These are phyloP conservation scores for Sporisorium graminicola DNA, from an alignment of 1,284 basidiomycete genomes.

Conservation along the genomic window DNA sequence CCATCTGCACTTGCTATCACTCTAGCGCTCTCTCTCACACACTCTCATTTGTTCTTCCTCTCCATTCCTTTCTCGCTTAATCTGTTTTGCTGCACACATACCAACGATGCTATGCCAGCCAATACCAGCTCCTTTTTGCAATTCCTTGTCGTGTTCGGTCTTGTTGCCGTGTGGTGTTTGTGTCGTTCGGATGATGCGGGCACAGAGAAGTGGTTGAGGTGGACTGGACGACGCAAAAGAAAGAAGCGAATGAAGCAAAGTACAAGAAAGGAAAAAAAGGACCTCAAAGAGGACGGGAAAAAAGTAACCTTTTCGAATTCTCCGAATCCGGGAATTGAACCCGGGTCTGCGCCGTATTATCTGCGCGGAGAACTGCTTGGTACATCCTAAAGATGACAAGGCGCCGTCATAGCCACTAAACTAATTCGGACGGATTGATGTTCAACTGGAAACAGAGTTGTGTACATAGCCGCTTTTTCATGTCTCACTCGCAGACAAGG, in stretches of 20 bases:
- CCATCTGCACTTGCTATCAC: neutral
- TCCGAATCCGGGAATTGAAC: slow-evolving; percentile 62
- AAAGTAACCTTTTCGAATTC: neutral
- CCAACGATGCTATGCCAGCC: slow-evolving; percentile 19
- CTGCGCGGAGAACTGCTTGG: slow-evolving; percentile 38
- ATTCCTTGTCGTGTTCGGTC: neutral
- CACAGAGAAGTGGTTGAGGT: neutral
- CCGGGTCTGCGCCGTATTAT: slow-evolving; percentile 56
- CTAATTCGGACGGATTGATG: slow-evolving; percentile 50
- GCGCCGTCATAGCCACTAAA: slow-evolving; percentile 63
- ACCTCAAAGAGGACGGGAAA: slow-evolving; percentile 1
- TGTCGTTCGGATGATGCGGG: neutral
- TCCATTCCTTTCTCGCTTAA: slow-evolving; percentile 23
- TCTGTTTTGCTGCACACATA: slow-evolving; percentile 27
- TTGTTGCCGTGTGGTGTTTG: neutral
- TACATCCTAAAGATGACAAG: slow-evolving; percentile 56
- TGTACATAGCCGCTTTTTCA: no score
- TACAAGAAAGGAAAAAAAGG: slow-evolving; percentile 6
- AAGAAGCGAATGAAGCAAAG: neutral
- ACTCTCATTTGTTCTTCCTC: neutral
- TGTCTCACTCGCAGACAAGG: slow-evolving; percentile 3
- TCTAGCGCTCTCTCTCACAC: neutral
- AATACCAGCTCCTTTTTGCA: slow-evolving; percentile 33
- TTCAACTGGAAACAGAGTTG: neutral
- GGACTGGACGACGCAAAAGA: neutral